A percentile compares a stretch with the other conserved stretches of the same genome.
Conservation (phyloP, 176 grass and related monocot species). For the Oropetium thomaeum region DNA sequence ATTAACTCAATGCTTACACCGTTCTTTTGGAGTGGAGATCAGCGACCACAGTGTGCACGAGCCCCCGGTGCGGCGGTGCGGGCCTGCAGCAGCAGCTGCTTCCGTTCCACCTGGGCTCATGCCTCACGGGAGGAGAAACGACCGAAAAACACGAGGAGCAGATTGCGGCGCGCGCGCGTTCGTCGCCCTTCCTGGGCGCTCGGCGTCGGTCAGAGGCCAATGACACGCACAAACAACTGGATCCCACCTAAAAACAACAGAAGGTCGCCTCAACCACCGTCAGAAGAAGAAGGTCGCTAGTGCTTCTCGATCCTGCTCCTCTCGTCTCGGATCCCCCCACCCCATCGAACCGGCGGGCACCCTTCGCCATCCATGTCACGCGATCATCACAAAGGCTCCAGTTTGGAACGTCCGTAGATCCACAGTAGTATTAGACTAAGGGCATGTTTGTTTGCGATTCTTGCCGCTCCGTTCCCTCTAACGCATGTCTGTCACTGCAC, state of each 20-base stretch:
- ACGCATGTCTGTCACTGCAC: no score
- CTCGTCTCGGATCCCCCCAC: background rate
- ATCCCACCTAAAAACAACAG: constrained; percentile 23
- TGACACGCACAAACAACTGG: constrained; percentile 24
- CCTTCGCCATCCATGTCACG: background rate
- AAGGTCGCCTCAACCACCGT: constrained; percentile 20
- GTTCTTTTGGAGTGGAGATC: no score
- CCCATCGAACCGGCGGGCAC: background rate
- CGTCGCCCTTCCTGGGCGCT: background rate
- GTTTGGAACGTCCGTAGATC: no score
- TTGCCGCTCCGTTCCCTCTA: no score
- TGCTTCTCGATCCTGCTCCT: constrained; percentile 30
- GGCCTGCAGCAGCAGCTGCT: background rate
- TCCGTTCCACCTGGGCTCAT: background rate
- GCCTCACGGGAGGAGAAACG: background rate
- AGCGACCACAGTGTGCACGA: background rate
- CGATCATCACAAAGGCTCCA: no score
- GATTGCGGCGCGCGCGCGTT: background rate
- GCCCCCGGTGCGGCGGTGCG: background rate
- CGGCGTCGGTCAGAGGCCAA: background rate
- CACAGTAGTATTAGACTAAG: no score
- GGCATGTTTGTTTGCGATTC: no score
- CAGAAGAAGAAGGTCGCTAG: background rate
- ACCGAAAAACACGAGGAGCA: background rate
- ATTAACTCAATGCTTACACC: no score